Base-by-base conservation (phyloP, 768 basidiomycete genomes). In the Termitomyces sp. region DNA sequence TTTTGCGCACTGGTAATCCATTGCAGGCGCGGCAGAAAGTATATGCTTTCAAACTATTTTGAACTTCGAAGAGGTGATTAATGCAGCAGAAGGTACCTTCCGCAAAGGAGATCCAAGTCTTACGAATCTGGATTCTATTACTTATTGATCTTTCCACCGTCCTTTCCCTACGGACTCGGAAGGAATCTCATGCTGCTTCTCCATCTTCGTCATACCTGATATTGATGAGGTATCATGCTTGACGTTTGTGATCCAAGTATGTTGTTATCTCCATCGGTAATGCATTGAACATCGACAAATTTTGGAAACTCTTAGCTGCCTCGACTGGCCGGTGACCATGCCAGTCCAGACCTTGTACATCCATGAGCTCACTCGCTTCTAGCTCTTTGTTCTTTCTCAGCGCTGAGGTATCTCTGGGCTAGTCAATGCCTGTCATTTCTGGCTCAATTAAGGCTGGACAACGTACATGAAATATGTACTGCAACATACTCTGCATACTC, bases 401-500 rank as follows among this genome's bases (percentile, higher is more conserved):
- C 44, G 7, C 58, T 59, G 20, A 57, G 16, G 36, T 55, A 39
- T n/a, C 37, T 44, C 2, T 61, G 81, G 87, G 0, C 86, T 88
- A 58, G 86, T 87, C 0, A 73, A 91, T 61, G 83, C 89, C 0
- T 82, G 84, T 0, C 88, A 91, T 70, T 92, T 91, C 74, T 93
- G 90, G 89, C 82, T 94, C 44, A 93, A 93, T 69, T 90, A 95
- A 76, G 89, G 93, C 27, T 95, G 91, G 89, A 96, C 95, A 39
- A 94, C 91, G 0, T 97, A 95, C 68, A 87, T 91, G 34, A 95
- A 98, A 69, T 85, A 93, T 16, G 72, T 96, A 7, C 75, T 96
- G 48, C 84, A 84, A 51, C 79, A 86, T 61, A 73, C 78, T 51
- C 75, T 94, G 4, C 84, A 92, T 68, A 82, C 88, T 49, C 86